Base-by-base conservation (phyloP, 202 grass and related monocot genomes). In the Tripidium arundinaceum region DNA sequence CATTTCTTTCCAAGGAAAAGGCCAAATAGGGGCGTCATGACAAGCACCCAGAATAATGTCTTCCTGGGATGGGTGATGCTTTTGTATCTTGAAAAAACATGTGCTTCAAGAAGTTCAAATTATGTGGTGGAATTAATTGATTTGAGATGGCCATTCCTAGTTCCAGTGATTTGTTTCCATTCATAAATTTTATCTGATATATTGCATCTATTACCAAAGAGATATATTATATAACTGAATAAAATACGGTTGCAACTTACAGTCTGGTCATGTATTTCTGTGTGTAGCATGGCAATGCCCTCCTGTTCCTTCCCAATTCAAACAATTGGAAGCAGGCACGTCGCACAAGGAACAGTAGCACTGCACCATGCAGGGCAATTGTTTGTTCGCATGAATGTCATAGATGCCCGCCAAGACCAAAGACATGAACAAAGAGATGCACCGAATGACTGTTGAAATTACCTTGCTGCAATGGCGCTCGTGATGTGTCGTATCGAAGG, bases 271-370 rank as follows among this genome's bases (percentile, higher is more conserved):
- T 50, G 4, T 2, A 42, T 52, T 10, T 8, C 36, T 16, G 24
- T 73, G 4, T 16, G 64, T 71, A 39, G 65, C 52, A 63, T 85
- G 54, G 85, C 91, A 89, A 42, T 94, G 94, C 4, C 84, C 87
- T 64, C 36, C 61, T 15, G 50, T 77, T 86, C 91, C 91, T 68
- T 77, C 31, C 77, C 87, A 88, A n/a, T 77, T 45, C 13, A 70
- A 27, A 26, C 89, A 92, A 22, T 59, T 76, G 45, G 87, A 83
- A 68, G 81, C 94, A 76, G 89, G 55, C 7, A 74, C 54, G 37
- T 90, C 62, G 42, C 94, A 94, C 26, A 74, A 27, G 8, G 10
- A 79, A 73, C 89, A 94, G 26, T 90, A 92, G 74, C 94, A 94
- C 91, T 94, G 75, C 78, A 87, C 42, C 39, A 60, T 16, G 29